Base-by-base conservation (phyloP, 306 rosid genomes). In the Crataegus laevigata region DNA sequence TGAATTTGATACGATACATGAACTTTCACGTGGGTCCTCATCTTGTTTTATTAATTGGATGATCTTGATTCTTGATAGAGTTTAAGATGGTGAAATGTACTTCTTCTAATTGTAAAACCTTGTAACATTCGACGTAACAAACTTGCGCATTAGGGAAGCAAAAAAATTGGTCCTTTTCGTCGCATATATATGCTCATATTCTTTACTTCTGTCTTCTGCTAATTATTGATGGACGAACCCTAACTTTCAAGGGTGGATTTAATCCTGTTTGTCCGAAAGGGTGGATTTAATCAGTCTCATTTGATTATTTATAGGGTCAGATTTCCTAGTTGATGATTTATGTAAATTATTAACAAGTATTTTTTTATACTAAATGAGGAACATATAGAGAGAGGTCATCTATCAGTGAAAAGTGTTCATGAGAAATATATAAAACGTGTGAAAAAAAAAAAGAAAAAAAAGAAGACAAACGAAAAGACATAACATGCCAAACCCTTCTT, bases 21-120 rank as follows among this genome's bases (percentile, higher is more conserved):
- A 58, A 71, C 59, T 73, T 73, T 78, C 73, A 61, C 72, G 58
- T 64, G 73, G 81, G 62, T 38, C 78, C 81, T n/a, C 34, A 25
- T 10, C 42, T 54, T 8, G 6, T 13, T 38, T 73, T 8, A 55
- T 68, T 21, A 19, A 32, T 66, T 66, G 73, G 73, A 19, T 61
- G 42, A 51, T 62, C n/a, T 29, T 45, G 69, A 28, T 61, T 36
- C 40, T 36, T 7, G 40, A 36, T 7, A 18, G 38, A 43, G 26
- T 15, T 43, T 8, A 28, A 47, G 52, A 47, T 47, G 36, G 58
- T 25, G 75, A 60, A 51, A 15, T 22, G 22, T 71, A 52, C 26
- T 40, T 54, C 54, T 47, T 15, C 54, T 45, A 47, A 47, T 47
- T 3, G 45, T 11, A 52, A 40, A 58, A 30, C 66, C 73, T 36